These are phyloP conservation scores for Ophiostoma ulmi DNA, from an alignment of 2,329 filamentous ascomycete species.

Conservation along the genomic window DNA sequence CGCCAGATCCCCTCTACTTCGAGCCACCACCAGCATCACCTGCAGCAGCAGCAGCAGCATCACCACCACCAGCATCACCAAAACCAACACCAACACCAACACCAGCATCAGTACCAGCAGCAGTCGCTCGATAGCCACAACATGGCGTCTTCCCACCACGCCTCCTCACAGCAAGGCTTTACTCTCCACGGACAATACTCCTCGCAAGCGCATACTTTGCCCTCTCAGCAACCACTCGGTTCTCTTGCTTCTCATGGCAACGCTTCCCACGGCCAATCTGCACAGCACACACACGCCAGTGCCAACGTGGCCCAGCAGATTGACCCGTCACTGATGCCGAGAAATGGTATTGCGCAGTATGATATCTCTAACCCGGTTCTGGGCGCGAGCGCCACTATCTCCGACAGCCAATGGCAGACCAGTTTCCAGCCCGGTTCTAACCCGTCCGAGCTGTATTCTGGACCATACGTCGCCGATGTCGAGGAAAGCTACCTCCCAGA, in stretches of 20 bases:
- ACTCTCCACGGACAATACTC: slow-evolving; percentile 13
- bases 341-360: slow-evolving; percentile 27
- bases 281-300: neutral
- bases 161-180: neutral
- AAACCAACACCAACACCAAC: neutral
- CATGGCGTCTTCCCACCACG: slow-evolving; percentile 15
- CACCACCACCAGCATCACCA: neutral
- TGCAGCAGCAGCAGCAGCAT: neutral
- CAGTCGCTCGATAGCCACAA: neutral
- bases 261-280: slow-evolving; percentile 15
- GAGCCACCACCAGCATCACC: slow-evolving; percentile 25
- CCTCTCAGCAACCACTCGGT: neutral
- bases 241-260: slow-evolving; percentile 8
- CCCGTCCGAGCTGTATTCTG: slow-evolving; percentile 23
- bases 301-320: slow-evolving; percentile 30
- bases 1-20: slow-evolving; percentile 32
- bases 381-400: neutral
- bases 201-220: neutral
- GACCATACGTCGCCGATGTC: slow-evolving; percentile 30
- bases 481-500: slow-evolving; percentile 31
- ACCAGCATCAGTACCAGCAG: neutral
- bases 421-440: slow-evolving; percentile 21
- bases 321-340: slow-evolving; percentile 31
- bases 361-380: slow-evolving; percentile 29
- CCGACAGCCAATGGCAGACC: slow-evolving; percentile 22